Conservation (phyloP, 2,329 filamentous ascomycete genomes). For the Ambrosiella beaveri region DNA sequence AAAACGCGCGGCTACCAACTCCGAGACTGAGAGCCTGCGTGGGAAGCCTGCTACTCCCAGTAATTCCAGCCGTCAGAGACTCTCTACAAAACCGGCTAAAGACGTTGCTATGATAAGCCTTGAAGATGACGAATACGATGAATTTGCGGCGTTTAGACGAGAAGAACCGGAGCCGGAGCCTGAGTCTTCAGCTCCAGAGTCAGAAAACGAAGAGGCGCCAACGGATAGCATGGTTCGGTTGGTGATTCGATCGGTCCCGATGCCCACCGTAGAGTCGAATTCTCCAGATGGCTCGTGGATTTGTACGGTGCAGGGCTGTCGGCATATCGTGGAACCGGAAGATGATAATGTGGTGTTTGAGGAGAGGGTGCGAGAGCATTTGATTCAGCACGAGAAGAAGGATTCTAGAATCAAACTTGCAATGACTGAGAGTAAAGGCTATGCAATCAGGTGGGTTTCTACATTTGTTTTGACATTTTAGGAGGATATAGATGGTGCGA, state of each 20-base stretch:
- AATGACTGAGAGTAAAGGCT: constrained; percentile 38
- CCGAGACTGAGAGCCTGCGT: not conserved
- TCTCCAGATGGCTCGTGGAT: constrained; percentile 48
- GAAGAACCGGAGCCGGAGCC: not conserved
- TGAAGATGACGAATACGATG: not conserved
- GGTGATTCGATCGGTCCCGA: constrained; percentile 30
- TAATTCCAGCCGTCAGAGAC: not conserved
- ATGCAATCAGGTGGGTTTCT: constrained; percentile 35
- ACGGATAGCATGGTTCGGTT: constrained; percentile 16
- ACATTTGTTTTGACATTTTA: too few relatives aligned
- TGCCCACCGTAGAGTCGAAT: constrained; percentile 31
- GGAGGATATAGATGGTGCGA: too few relatives aligned
- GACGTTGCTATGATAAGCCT: not conserved
- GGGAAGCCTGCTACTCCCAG: not conserved
- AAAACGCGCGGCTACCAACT: constrained; percentile 2
- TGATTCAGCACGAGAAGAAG: constrained; percentile 37
- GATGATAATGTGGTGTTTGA: constrained; percentile 36
- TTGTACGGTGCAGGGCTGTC: constrained; percentile 48
- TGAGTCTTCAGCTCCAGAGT: not conserved
- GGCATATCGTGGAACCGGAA: constrained; percentile 45
- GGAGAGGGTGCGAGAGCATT: constrained; percentile 41
- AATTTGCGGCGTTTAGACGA: constrained; percentile 3
- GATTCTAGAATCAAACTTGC: constrained; percentile 33
- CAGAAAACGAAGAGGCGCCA: not conserved
- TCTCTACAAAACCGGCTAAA: not conserved